Conservation (phyloP, 495 filamentous ascomycete genomes). For the Annulohypoxylon nitens region DNA sequence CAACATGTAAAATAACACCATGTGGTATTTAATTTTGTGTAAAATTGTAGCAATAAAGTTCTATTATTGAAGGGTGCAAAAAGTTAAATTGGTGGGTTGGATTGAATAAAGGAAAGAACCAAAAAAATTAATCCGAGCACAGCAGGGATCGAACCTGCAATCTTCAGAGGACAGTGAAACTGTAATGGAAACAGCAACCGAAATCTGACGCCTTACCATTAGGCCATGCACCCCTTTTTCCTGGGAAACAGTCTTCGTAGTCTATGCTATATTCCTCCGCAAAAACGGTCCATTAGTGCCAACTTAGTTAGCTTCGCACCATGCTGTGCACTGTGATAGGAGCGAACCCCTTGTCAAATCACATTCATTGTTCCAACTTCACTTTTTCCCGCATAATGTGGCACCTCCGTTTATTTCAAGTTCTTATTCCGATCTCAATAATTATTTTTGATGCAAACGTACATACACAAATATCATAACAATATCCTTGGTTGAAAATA, state of each 20-base stretch:
- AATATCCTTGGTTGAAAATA: not conserved
- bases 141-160: constrained; percentile 50
- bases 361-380: not conserved
- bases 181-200: constrained; percentile 13
- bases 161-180: constrained; percentile 36
- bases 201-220: constrained; percentile 51
- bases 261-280: not conserved
- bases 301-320: not conserved
- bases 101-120: constrained; percentile 1
- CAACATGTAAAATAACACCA: not conserved
- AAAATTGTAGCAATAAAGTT: too few relatives aligned
- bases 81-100: not conserved
- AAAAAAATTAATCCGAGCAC: constrained; percentile 39
- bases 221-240: constrained; percentile 40
- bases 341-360: not conserved
- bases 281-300: not conserved
- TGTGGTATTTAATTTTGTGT: too few relatives aligned
- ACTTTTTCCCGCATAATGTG: not conserved
- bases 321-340: not conserved
- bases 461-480: not conserved
- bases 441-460: not conserved
- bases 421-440: not conserved
- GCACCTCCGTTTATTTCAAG: too few relatives aligned
- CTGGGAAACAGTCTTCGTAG: not conserved
- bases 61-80: not conserved